Conservation (phyloP, 345 rosid genomes). For the Zanthoxylum bungeanum region DNA sequence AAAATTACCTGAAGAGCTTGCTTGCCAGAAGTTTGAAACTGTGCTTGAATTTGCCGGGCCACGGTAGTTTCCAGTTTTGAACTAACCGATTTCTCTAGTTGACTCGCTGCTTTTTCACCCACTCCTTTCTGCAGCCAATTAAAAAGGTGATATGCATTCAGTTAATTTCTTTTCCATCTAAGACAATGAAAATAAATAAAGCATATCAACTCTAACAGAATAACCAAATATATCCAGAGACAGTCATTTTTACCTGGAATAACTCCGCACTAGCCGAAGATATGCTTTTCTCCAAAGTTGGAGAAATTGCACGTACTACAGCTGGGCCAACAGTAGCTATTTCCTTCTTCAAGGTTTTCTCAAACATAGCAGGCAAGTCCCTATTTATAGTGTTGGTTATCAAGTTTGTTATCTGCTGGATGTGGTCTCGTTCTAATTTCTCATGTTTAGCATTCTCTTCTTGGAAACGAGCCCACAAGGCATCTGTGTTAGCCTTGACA, state of each 20-base stretch:
- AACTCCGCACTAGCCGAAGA: constrained; percentile 59
- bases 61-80: constrained; percentile 61
- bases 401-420: constrained; percentile 52
- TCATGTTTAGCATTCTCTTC: constrained; percentile 63
- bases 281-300: constrained; percentile 52
- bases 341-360: constrained; percentile 64
- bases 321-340: constrained; percentile 45
- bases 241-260: constrained; percentile 50
- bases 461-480: constrained; percentile 64
- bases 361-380: constrained; percentile 48
- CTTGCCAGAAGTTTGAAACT: constrained; percentile 72
- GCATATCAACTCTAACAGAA: constrained; percentile 2
- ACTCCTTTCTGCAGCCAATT: constrained; percentile 58
- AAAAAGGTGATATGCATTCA: constrained; percentile 4
- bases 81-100: constrained; percentile 58
- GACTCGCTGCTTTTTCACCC: constrained; percentile 62
- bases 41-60: constrained; percentile 71
- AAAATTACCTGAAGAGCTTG: constrained; percentile 71
- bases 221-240: neutral
- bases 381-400: constrained; percentile 48
- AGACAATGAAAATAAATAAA: neutral
- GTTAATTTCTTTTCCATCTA: neutral
- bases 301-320: constrained; percentile 50
- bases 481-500: constrained; percentile 60
- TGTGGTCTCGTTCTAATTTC: constrained; percentile 52